Evolutionary conservation across 768 basidiomycete genomes (phyloP).

Genomic region (Trichaptum fuscoviolaceum): DNA sequence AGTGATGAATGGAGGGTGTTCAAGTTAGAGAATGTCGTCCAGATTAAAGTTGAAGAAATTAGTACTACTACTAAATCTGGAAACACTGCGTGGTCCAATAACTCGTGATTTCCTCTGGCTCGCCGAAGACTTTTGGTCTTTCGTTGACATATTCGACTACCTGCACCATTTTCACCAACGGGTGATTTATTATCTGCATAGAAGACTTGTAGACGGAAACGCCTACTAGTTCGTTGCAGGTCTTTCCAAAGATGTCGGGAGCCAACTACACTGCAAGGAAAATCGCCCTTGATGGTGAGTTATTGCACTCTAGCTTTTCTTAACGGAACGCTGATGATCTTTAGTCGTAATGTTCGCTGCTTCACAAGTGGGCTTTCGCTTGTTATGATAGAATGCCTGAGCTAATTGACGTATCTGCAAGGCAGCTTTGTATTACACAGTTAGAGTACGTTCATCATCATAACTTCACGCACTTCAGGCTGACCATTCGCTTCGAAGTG

Average conservation of each 20-base stretch:
- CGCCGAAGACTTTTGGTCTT: not conserved
- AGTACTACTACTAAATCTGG: not conserved
- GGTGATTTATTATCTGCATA: too few relatives aligned
- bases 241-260: slow-evolving; percentile 22
- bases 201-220: slow-evolving; percentile 15
- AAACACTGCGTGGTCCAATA: not conserved
- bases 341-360: slow-evolving; percentile 42
- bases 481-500: slow-evolving; percentile 40
- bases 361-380: slow-evolving; percentile 39
- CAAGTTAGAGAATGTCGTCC: not conserved
- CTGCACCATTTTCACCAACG: slow-evolving; percentile 26
- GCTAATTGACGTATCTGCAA: slow-evolving; percentile 26
- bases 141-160: not conserved
- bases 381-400: slow-evolving; percentile 4
- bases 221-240: too few relatives aligned
- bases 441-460: slow-evolving; percentile 45
- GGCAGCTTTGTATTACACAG: slow-evolving; percentile 76
- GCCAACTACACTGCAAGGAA: slow-evolving; percentile 23
- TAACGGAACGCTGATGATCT: slow-evolving; percentile 9
- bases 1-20: not conserved
- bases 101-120: not conserved
- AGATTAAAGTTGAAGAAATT: not conserved
- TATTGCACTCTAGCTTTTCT: not conserved
- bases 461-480: not conserved
- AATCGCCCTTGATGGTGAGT: slow-evolving; percentile 21